Evolutionary conservation across 2,329 filamentous ascomycete species (phyloP), one percentile per base, ranked within the genome.

Genomic region (Xylogone sp.): DNA sequence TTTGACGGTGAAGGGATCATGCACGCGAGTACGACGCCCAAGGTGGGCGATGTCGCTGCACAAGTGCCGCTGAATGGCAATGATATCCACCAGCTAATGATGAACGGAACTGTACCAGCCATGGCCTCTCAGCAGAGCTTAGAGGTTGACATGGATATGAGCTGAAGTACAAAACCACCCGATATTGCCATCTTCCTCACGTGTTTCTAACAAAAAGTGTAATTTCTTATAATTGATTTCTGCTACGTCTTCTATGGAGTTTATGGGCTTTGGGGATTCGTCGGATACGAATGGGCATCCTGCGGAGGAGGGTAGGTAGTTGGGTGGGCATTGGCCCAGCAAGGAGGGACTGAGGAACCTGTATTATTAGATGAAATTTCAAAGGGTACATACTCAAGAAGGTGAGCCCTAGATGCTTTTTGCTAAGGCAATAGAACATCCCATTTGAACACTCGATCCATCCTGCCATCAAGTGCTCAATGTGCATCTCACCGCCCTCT

Each of bases 1-100:
- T 86, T 86, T 56, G 83, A 86, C 48, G 76, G 79, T 7, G 65
- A 68, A 16, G 66, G 76, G 50, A 74, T 74, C 9, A 72, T 84
- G 46, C 76, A 78, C 8, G 70, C 75, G 10, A 72, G 56, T 16
- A 55, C 73, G 57, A 74, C 74, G 4, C 72, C 78, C 22, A 66
- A 66, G 34, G 34, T 16, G 49, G 22, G 46, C 31, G 54, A 56
- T 21, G 27, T 7, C 21, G 29, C 21, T 18, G 31, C 19, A 24
- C 43, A 45, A 53, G 20, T 54, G 46, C 31, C 46, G 21, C 55
- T 53, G 22, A 51, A 39, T 19, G 49, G 43, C 29, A 44, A 46
- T 34, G 21, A 31, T 18, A 3, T 39, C 19, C 12, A 48, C 22
- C 6, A 39, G 8, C 6, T 42, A 16, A 22, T 22, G 31, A 31